These are phyloP conservation scores for Ulmus americana DNA, from an alignment of 331 rosid genomes.

Conservation along the genomic window DNA sequence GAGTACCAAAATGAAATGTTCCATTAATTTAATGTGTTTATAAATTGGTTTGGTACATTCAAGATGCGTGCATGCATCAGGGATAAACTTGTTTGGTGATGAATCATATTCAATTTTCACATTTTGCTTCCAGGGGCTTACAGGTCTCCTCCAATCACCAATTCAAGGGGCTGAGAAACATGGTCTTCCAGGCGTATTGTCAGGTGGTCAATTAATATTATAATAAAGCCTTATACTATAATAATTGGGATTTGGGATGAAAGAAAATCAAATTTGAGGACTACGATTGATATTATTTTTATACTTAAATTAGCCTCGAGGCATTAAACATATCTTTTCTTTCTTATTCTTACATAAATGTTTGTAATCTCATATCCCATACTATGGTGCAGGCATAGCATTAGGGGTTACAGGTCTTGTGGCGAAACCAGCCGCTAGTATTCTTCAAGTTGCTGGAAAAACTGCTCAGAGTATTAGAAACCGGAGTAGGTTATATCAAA, in stretches of 20 bases:
- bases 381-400: slow-evolving; percentile 64
- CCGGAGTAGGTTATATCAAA: slow-evolving; percentile 66
- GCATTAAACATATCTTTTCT: no score
- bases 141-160: slow-evolving; percentile 95
- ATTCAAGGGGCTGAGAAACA: slow-evolving; percentile 92
- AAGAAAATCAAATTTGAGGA: no score
- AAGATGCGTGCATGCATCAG: background rate
- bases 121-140: slow-evolving; percentile 66
- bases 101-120: background rate
- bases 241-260: no score
- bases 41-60: background rate
- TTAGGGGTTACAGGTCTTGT: slow-evolving; percentile 88
- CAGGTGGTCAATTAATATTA: slow-evolving; percentile 42
- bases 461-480: slow-evolving; percentile 91
- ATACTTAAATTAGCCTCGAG: no score
- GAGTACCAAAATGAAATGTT: background rate
- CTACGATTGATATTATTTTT: no score
- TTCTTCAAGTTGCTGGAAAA: slow-evolving; percentile 92
- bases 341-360: background rate
- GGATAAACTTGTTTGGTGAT: background rate
- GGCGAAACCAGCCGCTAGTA: slow-evolving; percentile 94
- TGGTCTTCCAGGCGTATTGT: slow-evolving; percentile 95
- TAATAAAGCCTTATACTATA: background rate
- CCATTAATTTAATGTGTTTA: background rate
- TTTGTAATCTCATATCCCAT: slow-evolving; percentile 14